Base-by-base conservation (phyloP, 768 basidiomycete genomes). In the Boletus reticulatus region DNA sequence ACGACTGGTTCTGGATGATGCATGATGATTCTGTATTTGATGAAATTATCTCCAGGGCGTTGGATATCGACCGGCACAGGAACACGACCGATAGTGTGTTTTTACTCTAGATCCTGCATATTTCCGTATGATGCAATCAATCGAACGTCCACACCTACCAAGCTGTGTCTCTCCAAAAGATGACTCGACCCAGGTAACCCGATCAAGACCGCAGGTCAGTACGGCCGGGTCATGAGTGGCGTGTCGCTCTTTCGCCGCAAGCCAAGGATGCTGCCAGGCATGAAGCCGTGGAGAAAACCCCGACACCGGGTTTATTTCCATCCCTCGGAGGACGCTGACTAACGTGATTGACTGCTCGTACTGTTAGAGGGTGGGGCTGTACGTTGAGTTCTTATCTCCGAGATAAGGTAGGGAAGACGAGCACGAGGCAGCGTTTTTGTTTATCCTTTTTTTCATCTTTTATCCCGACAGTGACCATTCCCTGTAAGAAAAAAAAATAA, bases 1-100 rank as follows among this genome's bases (percentile, higher is more conserved):
- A 48, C 88, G 93, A 34, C 77, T 96, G 46, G 78, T 94, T 50
- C 79, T 97, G 52, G 93, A 91, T 64, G 93, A 94, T 72, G 89
- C 87, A 36, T 78, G 66, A 76, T 47, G 48, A 50, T 32, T 34
- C 14, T 27, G 32, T 57, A 44, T 53, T 48, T 59, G 50, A 13
- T 36, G 34, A 36, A 36, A 36, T 36, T 36, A 36, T 36, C 13
- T 34, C 34, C 34, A 34, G 6, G 32, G 32, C 8, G 8, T 34
- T 34, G 32, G 34, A 11, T 36, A 36, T 36, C 5, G 34, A 36
- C 13, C 53, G 48, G 61, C 48, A 19, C 31, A 48, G 55, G 53
- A 44, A 31, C 20, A 29, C 6, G 41, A n/a, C 48, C 52, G 44
- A 55, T 29, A 11, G 4, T 24, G 22, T n/a, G 12, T 6, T 6